phyloP scores from a whole-genome alignment of 2,329 filamentous ascomycete genomes.

The Ophiostoma quercus region DNA sequence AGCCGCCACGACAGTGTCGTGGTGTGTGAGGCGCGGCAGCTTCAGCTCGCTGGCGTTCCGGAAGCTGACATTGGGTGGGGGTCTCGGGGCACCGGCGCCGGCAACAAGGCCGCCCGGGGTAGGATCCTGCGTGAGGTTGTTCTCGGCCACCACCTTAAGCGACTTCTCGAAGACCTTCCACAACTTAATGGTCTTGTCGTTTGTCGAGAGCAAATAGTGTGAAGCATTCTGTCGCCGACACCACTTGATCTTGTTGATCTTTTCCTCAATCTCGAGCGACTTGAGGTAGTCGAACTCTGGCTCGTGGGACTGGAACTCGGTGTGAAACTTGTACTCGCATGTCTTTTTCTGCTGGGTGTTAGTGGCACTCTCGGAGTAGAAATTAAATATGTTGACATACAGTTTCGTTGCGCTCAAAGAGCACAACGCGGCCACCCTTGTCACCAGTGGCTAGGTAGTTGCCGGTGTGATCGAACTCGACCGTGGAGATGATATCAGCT shows the following conservation, averaged over 20 bases:
- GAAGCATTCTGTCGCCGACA: conserved; percentile 96
- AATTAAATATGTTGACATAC: conserved; percentile 33
- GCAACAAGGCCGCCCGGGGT: conserved; percentile 69
- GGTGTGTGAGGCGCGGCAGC: conserved; percentile 91
- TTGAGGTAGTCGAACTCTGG: conserved; percentile 99
- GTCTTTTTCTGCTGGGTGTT: conserved; percentile 79
- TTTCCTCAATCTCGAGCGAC: conserved; percentile 98
- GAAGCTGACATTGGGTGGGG: conserved; percentile 68
- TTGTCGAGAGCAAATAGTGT: conserved; percentile 95
- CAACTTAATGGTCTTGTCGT: conserved; percentile 99
- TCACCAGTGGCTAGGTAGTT: conserved; percentile 89
- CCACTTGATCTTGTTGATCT: conserved; percentile 99
- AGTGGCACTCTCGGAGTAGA: conserved; percentile 28
- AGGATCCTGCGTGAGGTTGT: conserved; percentile 92
- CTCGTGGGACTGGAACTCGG: conserved; percentile 98
- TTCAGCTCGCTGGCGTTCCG: conserved; percentile 78
- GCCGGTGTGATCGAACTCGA: conserved; percentile 85
- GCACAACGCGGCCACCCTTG: conserved; percentile 77
- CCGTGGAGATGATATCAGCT: conserved; percentile 89
- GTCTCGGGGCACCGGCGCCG: conserved; percentile 71
- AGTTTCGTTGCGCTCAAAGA: conserved; percentile 93
- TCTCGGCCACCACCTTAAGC: conserved; percentile 96
- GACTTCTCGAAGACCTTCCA: conserved; percentile 99
- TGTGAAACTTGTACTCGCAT: conserved; percentile 99
- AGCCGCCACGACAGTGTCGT: conserved; percentile 95